Evolutionary conservation across 164 flowering plant species (phyloP).

Genomic region (Tinospora cordifolia): DNA sequence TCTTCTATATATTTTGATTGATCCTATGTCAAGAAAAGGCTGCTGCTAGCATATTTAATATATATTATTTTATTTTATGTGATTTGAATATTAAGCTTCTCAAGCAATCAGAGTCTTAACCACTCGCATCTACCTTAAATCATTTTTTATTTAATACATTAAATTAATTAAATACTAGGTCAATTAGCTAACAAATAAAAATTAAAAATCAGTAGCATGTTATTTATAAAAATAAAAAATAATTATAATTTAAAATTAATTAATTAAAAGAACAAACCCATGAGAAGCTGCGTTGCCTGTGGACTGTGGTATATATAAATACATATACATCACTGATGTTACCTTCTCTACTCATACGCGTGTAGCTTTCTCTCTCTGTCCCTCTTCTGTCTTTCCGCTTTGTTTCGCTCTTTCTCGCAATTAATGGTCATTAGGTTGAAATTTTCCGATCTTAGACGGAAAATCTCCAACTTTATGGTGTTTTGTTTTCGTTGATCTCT

Average conservation of each 20-base stretch:
- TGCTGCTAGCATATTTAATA: background rate
- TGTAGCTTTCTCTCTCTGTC: background rate
- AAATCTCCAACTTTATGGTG: background rate
- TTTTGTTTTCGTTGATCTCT: background rate
- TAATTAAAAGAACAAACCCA: background rate
- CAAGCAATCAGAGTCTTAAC: background rate
- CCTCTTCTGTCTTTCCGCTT: background rate
- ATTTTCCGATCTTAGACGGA: background rate
- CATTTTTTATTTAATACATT: too few relatives aligned
- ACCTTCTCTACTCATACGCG: background rate
- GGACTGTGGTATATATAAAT: background rate
- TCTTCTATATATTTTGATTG: background rate
- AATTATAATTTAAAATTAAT: background rate
- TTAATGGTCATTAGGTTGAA: background rate
- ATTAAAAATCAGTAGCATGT: background rate
- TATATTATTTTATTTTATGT: too few relatives aligned
- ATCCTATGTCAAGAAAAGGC: too few relatives aligned
- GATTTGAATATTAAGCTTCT: too few relatives aligned
- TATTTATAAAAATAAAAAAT: background rate
- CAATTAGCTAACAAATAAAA: background rate
- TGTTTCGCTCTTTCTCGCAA: background rate
- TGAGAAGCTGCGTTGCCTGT: background rate
- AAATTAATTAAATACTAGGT: background rate
- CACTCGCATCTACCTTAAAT: too few relatives aligned
- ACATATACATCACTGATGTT: slow-evolving; percentile 1